These are phyloP conservation scores for Nicotiana tomentosiformis DNA, from an alignment of 257 asterid species.

Conservation along the genomic window DNA sequence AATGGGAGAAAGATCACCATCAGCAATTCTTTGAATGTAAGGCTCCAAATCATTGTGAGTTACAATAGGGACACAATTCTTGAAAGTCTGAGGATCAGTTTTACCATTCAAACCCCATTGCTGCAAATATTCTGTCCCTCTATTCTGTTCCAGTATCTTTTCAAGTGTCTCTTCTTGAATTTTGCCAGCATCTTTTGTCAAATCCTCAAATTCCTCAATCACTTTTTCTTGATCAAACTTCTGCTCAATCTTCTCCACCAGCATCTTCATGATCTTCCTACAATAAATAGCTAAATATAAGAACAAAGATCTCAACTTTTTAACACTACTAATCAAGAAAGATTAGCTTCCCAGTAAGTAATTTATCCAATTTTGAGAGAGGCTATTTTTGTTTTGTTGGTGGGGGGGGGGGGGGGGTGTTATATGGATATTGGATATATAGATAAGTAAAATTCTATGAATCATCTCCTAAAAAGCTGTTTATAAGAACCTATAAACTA, in stretches of 20 bases:
- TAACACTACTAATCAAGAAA: too few species aligned
- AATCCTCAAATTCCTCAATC: conserved; percentile 58
- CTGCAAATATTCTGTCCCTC: conserved; percentile 7
- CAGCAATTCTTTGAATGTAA: conserved; percentile 62
- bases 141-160: conserved; percentile 8
- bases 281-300: background rate
- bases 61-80: conserved; percentile 60
- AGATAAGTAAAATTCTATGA: too few species aligned
- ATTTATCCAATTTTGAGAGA: too few species aligned
- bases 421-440: too few species aligned
- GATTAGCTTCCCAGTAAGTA: too few species aligned
- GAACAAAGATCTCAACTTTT: too few species aligned
- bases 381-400: too few species aligned
- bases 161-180: conserved; percentile 7
- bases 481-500: too few species aligned
- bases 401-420: too few species aligned
- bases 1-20: conserved; percentile 50
- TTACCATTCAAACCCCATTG: conserved; percentile 21
- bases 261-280: conserved; percentile 15
- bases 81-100: conserved; percentile 56
- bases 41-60: conserved; percentile 69
- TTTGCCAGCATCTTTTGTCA: conserved; percentile 35
- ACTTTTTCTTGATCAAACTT: conserved; percentile 56
- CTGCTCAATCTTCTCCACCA: conserved; percentile 57
- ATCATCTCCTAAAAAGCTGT: too few species aligned